Conservation (phyloP, 2,329 filamentous ascomycete species). For the Pestalotiopsis sp. region DNA sequence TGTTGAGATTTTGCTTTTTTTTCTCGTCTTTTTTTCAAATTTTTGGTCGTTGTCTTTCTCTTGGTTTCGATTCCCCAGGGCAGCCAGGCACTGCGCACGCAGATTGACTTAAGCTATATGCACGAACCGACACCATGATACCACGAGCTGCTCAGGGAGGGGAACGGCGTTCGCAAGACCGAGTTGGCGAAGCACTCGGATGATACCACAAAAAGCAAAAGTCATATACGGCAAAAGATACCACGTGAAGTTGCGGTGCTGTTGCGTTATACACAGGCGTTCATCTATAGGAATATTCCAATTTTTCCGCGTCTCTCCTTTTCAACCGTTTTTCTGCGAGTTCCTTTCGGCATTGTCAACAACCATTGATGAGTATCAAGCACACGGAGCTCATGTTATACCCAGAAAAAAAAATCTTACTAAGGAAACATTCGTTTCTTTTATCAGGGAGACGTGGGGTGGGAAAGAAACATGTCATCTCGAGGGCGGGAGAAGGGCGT, state of each 20-base stretch:
- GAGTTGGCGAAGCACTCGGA: conserved; percentile 30
- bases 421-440: neutral
- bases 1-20: conserved; percentile 36
- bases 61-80: conserved; percentile 26
- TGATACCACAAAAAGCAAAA: conserved; percentile 37
- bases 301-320: conserved; percentile 4
- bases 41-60: conserved; percentile 23
- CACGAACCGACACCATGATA: conserved; percentile 35
- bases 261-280: conserved; percentile 12
- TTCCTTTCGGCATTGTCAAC: neutral
- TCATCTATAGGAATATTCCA: conserved; percentile 10
- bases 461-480: neutral
- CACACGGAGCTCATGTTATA: conserved; percentile 7
- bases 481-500: neutral
- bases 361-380: neutral
- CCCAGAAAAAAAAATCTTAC: neutral
- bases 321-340: neutral
- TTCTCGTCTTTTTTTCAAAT: conserved; percentile 28
- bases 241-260: conserved; percentile 8
- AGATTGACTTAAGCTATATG: conserved; percentile 35
- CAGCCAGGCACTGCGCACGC: conserved; percentile 27
- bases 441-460: neutral
- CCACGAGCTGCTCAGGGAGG: conserved; percentile 33
- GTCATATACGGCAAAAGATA: conserved; percentile 14
- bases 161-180: conserved; percentile 34